phyloP scores from a whole-genome alignment of 352 stramenopile species.

The Phytophthora quininea region DNA sequence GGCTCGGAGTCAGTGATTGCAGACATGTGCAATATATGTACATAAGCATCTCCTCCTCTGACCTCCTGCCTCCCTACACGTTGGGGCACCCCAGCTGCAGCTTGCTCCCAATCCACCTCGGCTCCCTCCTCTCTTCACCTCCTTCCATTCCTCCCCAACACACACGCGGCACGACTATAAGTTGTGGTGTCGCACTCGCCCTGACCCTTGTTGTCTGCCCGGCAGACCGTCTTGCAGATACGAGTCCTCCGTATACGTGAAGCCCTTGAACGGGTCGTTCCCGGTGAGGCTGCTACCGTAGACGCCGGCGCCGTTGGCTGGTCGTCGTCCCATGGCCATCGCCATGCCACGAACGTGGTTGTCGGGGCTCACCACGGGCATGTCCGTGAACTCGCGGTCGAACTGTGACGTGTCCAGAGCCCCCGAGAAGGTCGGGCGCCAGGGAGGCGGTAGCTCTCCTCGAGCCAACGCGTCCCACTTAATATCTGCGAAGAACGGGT shows the following conservation, averaged over 20 bases:
- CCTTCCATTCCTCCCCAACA: constrained; percentile 1
- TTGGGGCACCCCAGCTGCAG: constrained; percentile 18
- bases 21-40: constrained; percentile 34
- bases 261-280: constrained; percentile 83
- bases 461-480: constrained; percentile 70
- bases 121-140: neutral
- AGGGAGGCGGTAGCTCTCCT: constrained; percentile 86
- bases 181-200: constrained; percentile 38
- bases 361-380: constrained; percentile 94
- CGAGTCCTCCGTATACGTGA: constrained; percentile 87
- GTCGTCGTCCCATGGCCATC: constrained; percentile 53
- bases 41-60: constrained; percentile 28
- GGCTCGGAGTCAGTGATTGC: constrained; percentile 21
- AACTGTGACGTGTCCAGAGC: constrained; percentile 98
- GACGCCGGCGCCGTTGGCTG: constrained; percentile 36
- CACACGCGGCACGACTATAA: constrained; percentile 22
- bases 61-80: constrained; percentile 28
- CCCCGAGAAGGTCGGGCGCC: constrained; percentile 92
- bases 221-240: constrained; percentile 71
- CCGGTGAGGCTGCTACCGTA: constrained; percentile 65
- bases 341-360: constrained; percentile 68
- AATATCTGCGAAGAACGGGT: constrained; percentile 84
- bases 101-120: constrained; percentile 5
- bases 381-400: constrained; percentile 96
- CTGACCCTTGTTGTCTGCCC: constrained; percentile 24